Evolutionary conservation across 495 filamentous ascomycete species (phyloP), one percentile per base, ranked within the genome.

Genomic region (Letharia columbiana): DNA sequence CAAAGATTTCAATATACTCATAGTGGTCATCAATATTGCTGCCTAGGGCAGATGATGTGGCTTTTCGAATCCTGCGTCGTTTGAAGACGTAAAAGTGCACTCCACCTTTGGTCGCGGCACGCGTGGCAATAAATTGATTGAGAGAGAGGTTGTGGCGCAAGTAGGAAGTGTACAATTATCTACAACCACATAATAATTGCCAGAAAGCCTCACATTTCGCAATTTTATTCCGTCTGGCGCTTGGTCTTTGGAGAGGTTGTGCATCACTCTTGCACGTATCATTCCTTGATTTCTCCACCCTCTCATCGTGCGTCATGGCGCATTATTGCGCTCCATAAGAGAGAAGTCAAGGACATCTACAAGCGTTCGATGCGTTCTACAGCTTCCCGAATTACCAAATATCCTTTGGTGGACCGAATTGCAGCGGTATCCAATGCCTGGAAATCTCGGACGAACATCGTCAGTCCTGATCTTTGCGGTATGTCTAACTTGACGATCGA

Each of bases 391-490:
- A 37, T 58, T 12, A 49, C 57, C 23, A 65, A 35, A 40, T 23
- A 37, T 39, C 41, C 63, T 37, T 57, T 59, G 33, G 50, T 35
- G 12, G 6, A 52, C 15, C 33, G 56, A 23, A 13, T 62, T 62
- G 18, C 37, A 20, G 45, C 37, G 12, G 37, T 35, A 31, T 0
- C 57, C 65, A 45, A 12, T 45, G 33, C 15, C 45, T 33, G 52
- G 52, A 42, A 50, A 15, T 18, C n/a, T 23, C 60, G 49, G 15
- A 60, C 72, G 10, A 67, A 86, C 60, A 75, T 91, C 64, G 79
- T 86, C 60, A 83, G 79, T 75, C 79, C 85, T 31, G 58, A 76
- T 28, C 76, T 92, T 64, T 87, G 87, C 69, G 83, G 86, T 88
- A 75, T 68, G 82, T 76, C 37, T 49, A 52, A 57, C 57, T 44